Evolutionary conservation across 169 alveolate genomes (phyloP).

Genomic region (Besnoitia besnoiti): DNA sequence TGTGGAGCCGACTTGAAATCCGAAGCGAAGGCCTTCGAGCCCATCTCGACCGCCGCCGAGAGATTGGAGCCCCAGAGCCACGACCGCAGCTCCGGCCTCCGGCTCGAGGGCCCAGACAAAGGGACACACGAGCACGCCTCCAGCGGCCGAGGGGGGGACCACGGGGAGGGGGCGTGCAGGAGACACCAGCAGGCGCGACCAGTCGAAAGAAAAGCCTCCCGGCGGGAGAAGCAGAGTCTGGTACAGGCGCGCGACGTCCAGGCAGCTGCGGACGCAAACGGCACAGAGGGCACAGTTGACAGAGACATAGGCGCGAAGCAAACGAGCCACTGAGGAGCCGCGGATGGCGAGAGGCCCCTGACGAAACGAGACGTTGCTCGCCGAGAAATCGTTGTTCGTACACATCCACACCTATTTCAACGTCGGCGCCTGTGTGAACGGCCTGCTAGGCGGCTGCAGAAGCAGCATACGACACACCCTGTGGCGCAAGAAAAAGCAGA

Average conservation of each 20-base stretch:
- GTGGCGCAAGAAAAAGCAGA: too few relatives aligned
- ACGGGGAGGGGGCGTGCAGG: background rate
- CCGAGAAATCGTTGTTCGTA: too few relatives aligned
- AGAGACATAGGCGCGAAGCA: background rate
- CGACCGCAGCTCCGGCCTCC: background rate
- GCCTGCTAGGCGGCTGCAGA: too few relatives aligned
- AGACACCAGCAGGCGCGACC: background rate
- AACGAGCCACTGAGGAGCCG: too few relatives aligned
- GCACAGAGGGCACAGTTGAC: too few relatives aligned
- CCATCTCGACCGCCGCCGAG: conserved; percentile 1
- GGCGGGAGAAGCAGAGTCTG: conserved; percentile 35
- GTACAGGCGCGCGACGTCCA: conserved; percentile 12
- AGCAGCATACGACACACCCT: too few relatives aligned
- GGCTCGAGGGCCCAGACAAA: background rate
- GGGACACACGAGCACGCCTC: background rate
- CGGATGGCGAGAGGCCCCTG: too few relatives aligned
- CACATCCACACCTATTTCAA: too few relatives aligned
- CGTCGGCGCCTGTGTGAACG: too few relatives aligned
- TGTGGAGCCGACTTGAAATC: background rate
- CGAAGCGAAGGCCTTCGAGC: background rate
- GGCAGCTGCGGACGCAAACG: background rate
- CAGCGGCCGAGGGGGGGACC: background rate
- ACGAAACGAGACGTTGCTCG: too few relatives aligned
- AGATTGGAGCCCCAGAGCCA: background rate
- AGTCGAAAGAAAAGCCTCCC: conserved; percentile 13